phyloP scores from a whole-genome alignment of 805 yeast species.

The Candida silvicultrix region DNA sequence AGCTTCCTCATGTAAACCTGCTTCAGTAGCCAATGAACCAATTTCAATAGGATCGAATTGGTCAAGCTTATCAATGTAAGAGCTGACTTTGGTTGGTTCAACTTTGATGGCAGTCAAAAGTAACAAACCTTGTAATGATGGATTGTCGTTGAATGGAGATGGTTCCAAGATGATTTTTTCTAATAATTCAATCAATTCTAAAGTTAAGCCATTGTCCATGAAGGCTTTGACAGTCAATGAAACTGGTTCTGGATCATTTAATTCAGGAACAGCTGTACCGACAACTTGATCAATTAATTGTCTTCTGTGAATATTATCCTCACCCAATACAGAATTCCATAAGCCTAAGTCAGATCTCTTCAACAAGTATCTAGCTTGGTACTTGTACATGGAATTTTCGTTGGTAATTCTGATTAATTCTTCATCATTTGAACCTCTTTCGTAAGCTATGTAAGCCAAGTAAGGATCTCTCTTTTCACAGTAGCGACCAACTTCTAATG shows the following conservation, averaged over 20 bases:
- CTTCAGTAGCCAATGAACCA: slow-evolving; percentile 86
- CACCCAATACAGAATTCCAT: slow-evolving; percentile 74
- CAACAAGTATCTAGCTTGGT: slow-evolving; percentile 95
- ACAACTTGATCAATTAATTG: slow-evolving; percentile 91
- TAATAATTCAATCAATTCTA: slow-evolving; percentile 86
- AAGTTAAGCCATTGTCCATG: slow-evolving; percentile 91
- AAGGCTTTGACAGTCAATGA: slow-evolving; percentile 92
- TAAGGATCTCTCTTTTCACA: slow-evolving; percentile 99
- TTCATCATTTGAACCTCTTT: slow-evolving; percentile 87
- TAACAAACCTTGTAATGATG: slow-evolving; percentile 89
- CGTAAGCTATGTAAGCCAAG: slow-evolving; percentile 94
- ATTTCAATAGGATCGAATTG: slow-evolving; percentile 91
- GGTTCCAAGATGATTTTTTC: slow-evolving; percentile 97
- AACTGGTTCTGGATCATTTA: slow-evolving; percentile 87
- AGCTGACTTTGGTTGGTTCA: slow-evolving; percentile 77
- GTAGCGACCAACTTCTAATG: slow-evolving; percentile 93
- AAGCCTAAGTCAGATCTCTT: slow-evolving; percentile 78
- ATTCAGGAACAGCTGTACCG: slow-evolving; percentile 93
- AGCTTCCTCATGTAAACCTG: slow-evolving; percentile 88
- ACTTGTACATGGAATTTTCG: slow-evolving; percentile 96
- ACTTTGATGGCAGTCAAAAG: slow-evolving; percentile 94
- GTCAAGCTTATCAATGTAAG: slow-evolving; percentile 84
- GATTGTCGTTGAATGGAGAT: slow-evolving; percentile 92
- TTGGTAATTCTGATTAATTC: slow-evolving; percentile 90
- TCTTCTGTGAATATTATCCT: slow-evolving; percentile 81